Evolutionary conservation across 768 basidiomycete genomes (phyloP).

Genomic region (Lentinus tigrinus): DNA sequence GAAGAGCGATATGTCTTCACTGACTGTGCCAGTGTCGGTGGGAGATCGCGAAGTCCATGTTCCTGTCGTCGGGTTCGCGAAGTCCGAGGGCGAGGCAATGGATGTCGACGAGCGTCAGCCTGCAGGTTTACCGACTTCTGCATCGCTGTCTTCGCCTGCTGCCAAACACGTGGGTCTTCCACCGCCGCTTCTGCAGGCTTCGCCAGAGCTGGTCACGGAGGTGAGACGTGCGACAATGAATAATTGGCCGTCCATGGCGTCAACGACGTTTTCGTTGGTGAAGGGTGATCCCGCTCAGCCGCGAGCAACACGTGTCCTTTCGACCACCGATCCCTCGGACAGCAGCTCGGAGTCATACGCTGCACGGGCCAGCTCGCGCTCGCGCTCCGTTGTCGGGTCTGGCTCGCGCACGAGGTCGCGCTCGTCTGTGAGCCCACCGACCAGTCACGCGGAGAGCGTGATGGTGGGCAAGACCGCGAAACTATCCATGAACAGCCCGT

Average conservation of each 20-base stretch:
- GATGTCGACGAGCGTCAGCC: conserved; percentile 24
- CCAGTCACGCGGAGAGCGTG: conserved; percentile 17
- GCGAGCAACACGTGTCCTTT: not conserved
- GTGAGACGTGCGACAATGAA: conserved; percentile 18
- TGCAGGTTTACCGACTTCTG: too few relatives aligned
- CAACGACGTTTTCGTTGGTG: not conserved
- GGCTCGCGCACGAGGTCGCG: not conserved
- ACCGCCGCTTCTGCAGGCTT: conserved; percentile 14
- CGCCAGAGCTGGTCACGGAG: conserved; percentile 22
- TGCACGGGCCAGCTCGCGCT: conserved; percentile 1
- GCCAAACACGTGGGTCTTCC: not conserved
- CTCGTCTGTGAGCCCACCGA: conserved; percentile 15
- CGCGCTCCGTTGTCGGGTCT: not conserved
- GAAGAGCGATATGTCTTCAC: conserved; percentile 4
- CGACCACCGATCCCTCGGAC: conserved; percentile 4
- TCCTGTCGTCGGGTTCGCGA: conserved; percentile 24
- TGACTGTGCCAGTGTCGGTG: conserved; percentile 21
- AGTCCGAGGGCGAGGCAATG: conserved; percentile 24
- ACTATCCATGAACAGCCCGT: conserved; percentile 14
- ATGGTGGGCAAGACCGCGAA: conserved; percentile 16
- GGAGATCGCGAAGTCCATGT: conserved; percentile 20
- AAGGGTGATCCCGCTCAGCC: not conserved
- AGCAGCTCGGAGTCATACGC: conserved; percentile 14
- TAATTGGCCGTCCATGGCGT: conserved; percentile 7
- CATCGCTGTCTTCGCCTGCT: not conserved